Evolutionary conservation across 768 basidiomycete genomes (phyloP).

Genomic region (Auriscalpium orientale): DNA sequence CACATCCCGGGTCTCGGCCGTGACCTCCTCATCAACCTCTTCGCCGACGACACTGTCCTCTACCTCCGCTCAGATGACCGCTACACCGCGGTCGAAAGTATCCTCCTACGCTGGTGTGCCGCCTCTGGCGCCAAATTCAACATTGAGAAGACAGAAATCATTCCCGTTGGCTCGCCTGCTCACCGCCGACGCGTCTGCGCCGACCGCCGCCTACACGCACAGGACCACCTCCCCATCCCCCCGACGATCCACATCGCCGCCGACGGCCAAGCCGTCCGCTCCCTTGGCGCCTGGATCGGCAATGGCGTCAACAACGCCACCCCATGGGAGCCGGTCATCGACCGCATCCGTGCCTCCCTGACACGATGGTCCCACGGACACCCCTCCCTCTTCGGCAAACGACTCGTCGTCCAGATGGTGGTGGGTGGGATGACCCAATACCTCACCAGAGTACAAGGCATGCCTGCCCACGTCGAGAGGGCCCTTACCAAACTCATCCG

Average conservation of each 20-base stretch:
- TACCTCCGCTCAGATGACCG: neutral
- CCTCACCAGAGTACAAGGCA: slow-evolving; percentile 20
- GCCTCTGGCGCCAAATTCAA: no score
- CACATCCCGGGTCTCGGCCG: neutral
- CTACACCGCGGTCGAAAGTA: neutral
- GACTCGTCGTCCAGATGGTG: slow-evolving; percentile 17
- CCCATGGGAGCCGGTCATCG: slow-evolving; percentile 6
- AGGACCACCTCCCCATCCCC: neutral
- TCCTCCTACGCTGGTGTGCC: no score
- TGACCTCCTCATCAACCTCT: neutral
- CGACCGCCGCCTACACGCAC: neutral
- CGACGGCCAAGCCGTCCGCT: neutral
- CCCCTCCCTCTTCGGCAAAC: slow-evolving; percentile 11
- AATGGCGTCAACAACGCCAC: neutral
- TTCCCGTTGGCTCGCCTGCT: neutral
- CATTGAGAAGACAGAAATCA: neutral
- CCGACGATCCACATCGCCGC: neutral
- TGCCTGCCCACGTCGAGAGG: slow-evolving; percentile 14
- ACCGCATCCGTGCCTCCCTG: neutral
- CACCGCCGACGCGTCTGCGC: neutral
- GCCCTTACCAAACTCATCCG: neutral
- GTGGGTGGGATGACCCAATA: slow-evolving; percentile 22
- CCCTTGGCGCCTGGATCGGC: slow-evolving; percentile 3
- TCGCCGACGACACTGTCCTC: neutral
- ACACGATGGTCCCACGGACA: neutral